Base-by-base conservation (phyloP, 495 filamentous ascomycete species). In the Friedmanniomyces endolithicus region DNA sequence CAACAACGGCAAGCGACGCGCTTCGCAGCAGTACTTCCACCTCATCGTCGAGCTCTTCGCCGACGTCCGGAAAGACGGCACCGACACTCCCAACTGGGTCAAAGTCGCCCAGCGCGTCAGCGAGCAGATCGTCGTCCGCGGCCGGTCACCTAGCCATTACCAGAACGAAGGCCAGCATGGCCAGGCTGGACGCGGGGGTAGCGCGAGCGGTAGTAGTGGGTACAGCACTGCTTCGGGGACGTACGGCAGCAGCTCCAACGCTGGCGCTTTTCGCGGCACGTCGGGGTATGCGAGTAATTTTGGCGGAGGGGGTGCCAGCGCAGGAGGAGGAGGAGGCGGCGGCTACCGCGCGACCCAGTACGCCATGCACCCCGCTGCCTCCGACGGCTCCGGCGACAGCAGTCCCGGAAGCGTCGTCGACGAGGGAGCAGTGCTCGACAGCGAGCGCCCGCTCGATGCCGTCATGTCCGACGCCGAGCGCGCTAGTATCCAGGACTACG, bases 21-120 rank as follows among this genome's bases (percentile, higher is more conserved):
- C 90, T 0, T 86, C 87, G 11, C 90, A 96, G 65, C 90, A 95
- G 62, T 95, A 88, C 65, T 97, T 94, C 66, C 89, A 94, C 59
- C 75, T 97, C 27, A 78, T 95, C 27, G 85, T 95, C 1, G 90
- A 96, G 65, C 79, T 97, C 2, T 88, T 82, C 61, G 90, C 84
- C 23, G 85, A 95, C 58, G 73, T 92, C 34, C 71, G 55, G 56
- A 68, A 53, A 44, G 59, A 68, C 39, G 70, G 70, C 0, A 41
- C 6, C 27, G 58, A 58, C 19, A 35, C 17, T 1, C 63, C 69
- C 29, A 66, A 70, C 37, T 94, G 78, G 75, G 70, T 92, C 61
- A 90, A 87, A 64, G 75, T 97, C 31, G 90, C 90, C 6, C 77
- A 79, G 37, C 78, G 79, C 29, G 81, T 87, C 55, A 94, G 88